Percentiles rank a stretch among this genome's conserved stretches.
These are phyloP conservation scores for Capsicum rhomboideum DNA, from an alignment of 257 asterid genomes.

Conservation along the genomic window DNA sequence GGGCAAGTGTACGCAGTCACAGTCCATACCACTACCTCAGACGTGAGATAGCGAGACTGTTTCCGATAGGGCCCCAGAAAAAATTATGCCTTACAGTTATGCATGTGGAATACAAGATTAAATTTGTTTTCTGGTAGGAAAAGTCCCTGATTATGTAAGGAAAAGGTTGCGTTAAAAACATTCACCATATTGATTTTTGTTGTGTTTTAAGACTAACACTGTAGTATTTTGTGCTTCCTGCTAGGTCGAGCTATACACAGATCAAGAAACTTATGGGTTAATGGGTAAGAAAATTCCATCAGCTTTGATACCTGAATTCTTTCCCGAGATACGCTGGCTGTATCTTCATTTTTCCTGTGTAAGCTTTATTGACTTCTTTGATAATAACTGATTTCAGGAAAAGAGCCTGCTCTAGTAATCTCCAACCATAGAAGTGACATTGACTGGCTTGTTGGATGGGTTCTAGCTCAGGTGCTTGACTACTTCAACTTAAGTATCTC, in stretches of 20 bases:
- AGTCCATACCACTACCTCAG: too few relatives aligned
- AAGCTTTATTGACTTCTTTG: neutral
- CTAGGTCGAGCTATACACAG: slow-evolving; percentile 65
- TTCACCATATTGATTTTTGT: neutral
- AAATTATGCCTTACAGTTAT: neutral
- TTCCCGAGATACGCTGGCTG: neutral
- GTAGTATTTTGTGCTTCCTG: slow-evolving; percentile 10
- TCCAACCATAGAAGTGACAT: slow-evolving; percentile 73
- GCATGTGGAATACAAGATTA: neutral
- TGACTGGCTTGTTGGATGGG: slow-evolving; percentile 89
- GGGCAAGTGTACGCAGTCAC: too few relatives aligned
- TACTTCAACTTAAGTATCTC: neutral
- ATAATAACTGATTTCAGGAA: slow-evolving; percentile 34
- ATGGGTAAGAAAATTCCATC: slow-evolving; percentile 40
- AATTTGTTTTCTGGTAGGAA: neutral
- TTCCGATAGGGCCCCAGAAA: too few relatives aligned
- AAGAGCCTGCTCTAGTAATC: slow-evolving; percentile 71
- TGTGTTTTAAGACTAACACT: slow-evolving; percentile 2
- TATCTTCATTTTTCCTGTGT: neutral
- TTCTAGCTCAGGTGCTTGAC: slow-evolving; percentile 62
- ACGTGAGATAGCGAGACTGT: too few relatives aligned
- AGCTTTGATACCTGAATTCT: neutral
- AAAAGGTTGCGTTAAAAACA: neutral
- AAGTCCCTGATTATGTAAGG: neutral
- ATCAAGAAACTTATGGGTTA: slow-evolving; percentile 45